Evolutionary conservation across 2,329 filamentous ascomycete species (phyloP), one percentile per base, ranked within the genome.

Genomic region (Aspergillus luchuensis): DNA sequence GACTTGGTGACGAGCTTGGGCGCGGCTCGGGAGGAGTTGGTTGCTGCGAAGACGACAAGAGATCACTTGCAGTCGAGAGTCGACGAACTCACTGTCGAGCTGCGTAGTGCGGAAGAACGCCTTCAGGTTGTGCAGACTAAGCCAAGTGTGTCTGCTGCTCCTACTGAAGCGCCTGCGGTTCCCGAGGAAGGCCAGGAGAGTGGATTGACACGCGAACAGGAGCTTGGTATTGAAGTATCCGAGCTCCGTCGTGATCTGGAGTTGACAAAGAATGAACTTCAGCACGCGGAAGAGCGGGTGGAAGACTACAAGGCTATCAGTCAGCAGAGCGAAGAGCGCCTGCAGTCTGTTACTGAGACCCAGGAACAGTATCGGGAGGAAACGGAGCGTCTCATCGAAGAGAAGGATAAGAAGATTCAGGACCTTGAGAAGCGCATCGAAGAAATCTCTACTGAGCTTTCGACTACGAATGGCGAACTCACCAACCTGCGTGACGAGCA

Each of bases 241-340:
- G 91, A 97, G 65, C 84, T 98, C 56, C 94, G 92, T 75, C 90
- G 91, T 55, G 91, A 96, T 69, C 82, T 98, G 10, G 92, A 97
- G 58, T 81, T 96, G 62, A 86, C 90, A 11, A 90, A 87, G 67
- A 85, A 87, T 6, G 92, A 97, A 68, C 81, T 98, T 11, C 91
- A 96, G 67, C 89, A 89, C 69, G 87, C 91, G 13, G 92, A 91
- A 76, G 84, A 87, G 38, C 90, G 97, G 71, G 88, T 89, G 43
- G 92, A 97, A 71, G 89, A 92, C 68, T 98, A 96, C 82, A 94
- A 91, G 76, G 86, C 89, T 53, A 91, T 98, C 67, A 92, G 92
- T 67, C 91, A 96, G 75, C 84, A 87, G 33, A 89, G 91, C 2
- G 95, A 99, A 74, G 94, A 98, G 67, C 90, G 93, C 54, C 83